Evolutionary conservation across 768 basidiomycete genomes (phyloP).

Genomic region (Termitomyces sp.): DNA sequence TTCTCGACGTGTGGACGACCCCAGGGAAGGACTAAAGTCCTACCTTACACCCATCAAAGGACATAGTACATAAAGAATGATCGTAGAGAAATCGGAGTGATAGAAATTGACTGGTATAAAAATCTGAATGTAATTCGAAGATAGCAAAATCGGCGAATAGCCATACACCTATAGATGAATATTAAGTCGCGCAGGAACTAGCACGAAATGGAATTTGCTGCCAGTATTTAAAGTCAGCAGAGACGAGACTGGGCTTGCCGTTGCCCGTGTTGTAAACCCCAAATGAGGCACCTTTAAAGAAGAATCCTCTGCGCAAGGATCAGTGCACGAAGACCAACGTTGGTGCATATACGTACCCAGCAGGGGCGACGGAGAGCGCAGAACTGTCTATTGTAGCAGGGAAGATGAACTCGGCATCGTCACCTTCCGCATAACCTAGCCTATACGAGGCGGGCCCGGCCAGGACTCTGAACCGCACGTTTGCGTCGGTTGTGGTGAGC

Average conservation of each 20-base stretch:
- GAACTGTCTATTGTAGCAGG: constrained; percentile 26
- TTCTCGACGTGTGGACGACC: too few species aligned
- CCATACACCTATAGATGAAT: too few species aligned
- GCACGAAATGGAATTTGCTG: too few species aligned
- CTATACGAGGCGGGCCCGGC: constrained; percentile 25
- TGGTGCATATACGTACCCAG: constrained; percentile 22
- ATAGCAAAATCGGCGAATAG: too few species aligned
- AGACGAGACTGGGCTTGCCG: constrained; percentile 28
- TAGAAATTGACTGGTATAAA: too few species aligned
- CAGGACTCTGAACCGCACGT: constrained; percentile 25
- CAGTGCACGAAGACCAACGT: not conserved
- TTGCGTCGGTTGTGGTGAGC: constrained; percentile 17
- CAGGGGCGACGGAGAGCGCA: constrained; percentile 26
- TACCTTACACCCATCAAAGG: too few species aligned
- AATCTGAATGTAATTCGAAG: too few species aligned
- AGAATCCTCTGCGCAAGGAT: constrained; percentile 24
- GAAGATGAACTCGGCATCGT: constrained; percentile 17
- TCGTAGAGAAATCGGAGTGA: too few species aligned
- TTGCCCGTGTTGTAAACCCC: constrained; percentile 35
- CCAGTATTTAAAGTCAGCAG: constrained; percentile 34
- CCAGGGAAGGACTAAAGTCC: too few species aligned
- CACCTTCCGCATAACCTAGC: constrained; percentile 29
- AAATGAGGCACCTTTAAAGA: constrained; percentile 33
- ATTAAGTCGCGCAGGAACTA: too few species aligned
- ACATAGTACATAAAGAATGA: too few species aligned